phyloP scores from a whole-genome alignment of 352 stramenopile genomes.

The Phytophthora agathidicida region DNA sequence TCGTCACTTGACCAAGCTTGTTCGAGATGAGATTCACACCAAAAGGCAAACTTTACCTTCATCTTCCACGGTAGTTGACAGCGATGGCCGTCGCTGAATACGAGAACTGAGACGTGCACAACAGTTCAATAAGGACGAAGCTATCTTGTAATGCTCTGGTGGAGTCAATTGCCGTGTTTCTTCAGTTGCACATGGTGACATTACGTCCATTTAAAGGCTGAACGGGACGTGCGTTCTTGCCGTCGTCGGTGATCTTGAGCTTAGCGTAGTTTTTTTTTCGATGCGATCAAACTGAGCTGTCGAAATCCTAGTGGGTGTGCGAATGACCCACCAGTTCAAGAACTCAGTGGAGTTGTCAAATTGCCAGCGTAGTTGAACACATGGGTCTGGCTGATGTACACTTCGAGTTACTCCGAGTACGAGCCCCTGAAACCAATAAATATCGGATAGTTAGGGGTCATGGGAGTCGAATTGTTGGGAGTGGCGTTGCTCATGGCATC shows the following conservation, averaged over 20 bases:
- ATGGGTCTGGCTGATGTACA: conserved; percentile 36
- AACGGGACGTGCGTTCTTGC: conserved; percentile 30
- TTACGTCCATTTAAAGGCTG: conserved; percentile 31
- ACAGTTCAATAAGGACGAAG: too few relatives aligned
- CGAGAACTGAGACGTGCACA: conserved; percentile 4
- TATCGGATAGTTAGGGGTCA: not conserved
- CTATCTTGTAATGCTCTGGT: too few relatives aligned
- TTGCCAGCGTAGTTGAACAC: conserved; percentile 45
- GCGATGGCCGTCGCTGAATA: conserved; percentile 3
- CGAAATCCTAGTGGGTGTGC: conserved; percentile 25
- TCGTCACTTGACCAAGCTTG: conserved; percentile 2
- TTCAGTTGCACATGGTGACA: conserved; percentile 35
- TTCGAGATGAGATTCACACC: conserved; percentile 10
- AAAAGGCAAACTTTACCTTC: too few relatives aligned
- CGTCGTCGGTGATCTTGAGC: conserved; percentile 24
- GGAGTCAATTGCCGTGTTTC: not conserved
- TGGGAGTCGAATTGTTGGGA: conserved; percentile 22
- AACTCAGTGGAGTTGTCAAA: conserved; percentile 36
- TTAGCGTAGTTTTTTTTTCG: conserved; percentile 7
- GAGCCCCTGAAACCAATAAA: conserved; percentile 32
- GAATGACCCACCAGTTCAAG: conserved; percentile 41
- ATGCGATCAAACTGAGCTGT: conserved; percentile 25
- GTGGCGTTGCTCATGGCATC: conserved; percentile 25
- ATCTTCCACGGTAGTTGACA: too few relatives aligned
- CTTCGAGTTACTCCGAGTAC: conserved; percentile 54